phyloP scores from a whole-genome alignment of 2,329 filamentous ascomycete genomes.

The Clonostachys rhizophaga region DNA sequence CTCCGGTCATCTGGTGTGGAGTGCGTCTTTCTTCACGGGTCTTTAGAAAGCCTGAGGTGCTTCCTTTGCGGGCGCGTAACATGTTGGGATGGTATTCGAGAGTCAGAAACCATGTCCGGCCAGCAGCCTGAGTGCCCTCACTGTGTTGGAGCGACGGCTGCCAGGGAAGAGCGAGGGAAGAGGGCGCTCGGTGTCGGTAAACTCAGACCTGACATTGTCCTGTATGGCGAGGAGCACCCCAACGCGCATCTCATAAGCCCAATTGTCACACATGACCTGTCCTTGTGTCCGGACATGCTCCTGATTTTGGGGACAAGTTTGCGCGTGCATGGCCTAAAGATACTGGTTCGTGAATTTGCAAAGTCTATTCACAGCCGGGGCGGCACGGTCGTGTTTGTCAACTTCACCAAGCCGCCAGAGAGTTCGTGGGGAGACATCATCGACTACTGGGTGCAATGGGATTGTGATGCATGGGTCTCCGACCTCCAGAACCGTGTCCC shows the following conservation, averaged over 20 bases:
- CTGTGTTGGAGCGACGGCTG: conserved; percentile 58
- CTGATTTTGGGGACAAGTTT: conserved; percentile 69
- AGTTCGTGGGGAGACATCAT: conserved; percentile 70
- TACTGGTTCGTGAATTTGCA: conserved; percentile 67
- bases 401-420: conserved; percentile 66
- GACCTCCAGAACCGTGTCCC: conserved; percentile 56
- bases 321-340: conserved; percentile 66
- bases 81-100: conserved; percentile 53
- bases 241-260: conserved; percentile 63
- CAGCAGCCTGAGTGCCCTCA: conserved; percentile 64
- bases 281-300: conserved; percentile 59
- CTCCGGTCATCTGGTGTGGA: conserved; percentile 44
- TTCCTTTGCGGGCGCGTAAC: conserved; percentile 54
- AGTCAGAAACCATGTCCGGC: conserved; percentile 54
- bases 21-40: conserved; percentile 69
- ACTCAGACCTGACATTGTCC: conserved; percentile 66
- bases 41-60: conserved; percentile 60
- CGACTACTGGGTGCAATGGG: conserved; percentile 72
- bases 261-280: conserved; percentile 63
- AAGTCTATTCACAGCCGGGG: conserved; percentile 64
- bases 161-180: conserved; percentile 60
- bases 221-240: conserved; percentile 72
- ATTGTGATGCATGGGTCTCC: conserved; percentile 68
- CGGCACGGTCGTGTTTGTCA: conserved; percentile 69
- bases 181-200: conserved; percentile 63